Conservation (phyloP, 2,329 filamentous ascomycete species). For the Aspergillus fructus region DNA sequence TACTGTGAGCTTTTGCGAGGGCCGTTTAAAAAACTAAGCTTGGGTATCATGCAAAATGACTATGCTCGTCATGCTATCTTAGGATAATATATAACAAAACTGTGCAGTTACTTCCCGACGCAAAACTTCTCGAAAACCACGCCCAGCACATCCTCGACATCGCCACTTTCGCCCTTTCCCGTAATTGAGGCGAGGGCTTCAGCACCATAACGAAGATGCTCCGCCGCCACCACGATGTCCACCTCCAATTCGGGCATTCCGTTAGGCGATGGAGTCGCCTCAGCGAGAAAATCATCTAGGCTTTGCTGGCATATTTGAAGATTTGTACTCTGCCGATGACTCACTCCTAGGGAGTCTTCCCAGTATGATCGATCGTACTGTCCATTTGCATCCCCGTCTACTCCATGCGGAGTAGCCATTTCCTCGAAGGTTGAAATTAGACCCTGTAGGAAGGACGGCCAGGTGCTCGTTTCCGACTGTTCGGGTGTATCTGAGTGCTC, state of each 20-base stretch:
- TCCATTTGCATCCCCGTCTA: conserved; percentile 33
- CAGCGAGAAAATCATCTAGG: conserved; percentile 70
- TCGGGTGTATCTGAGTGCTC: conserved; percentile 44
- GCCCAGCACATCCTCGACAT: conserved; percentile 92
- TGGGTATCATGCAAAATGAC: no score
- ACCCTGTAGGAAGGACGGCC: conserved; percentile 63
- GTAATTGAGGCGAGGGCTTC: conserved; percentile 82
- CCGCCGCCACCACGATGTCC: conserved; percentile 87
- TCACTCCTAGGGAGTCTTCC: conserved; percentile 85
- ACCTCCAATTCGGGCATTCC: conserved; percentile 40
- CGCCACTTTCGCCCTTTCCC: conserved; percentile 77
- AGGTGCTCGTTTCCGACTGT: conserved; percentile 45
- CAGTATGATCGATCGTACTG: conserved; percentile 63
- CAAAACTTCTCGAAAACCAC: conserved; percentile 94
- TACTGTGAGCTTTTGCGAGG: no score
- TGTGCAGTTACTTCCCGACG: conserved; percentile 34
- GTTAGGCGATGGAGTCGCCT: conserved; percentile 52
- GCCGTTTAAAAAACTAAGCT: no score
- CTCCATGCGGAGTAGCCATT: conserved; percentile 40
- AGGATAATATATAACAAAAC: no score
- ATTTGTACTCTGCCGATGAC: conserved; percentile 81
- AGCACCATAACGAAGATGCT: conserved; percentile 79
- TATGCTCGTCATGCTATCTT: no score
- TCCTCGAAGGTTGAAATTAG: conserved; percentile 66
- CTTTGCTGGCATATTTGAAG: conserved; percentile 70